Conservation (phyloP, 2,329 filamentous ascomycete species). For the Didymella glomerata region DNA sequence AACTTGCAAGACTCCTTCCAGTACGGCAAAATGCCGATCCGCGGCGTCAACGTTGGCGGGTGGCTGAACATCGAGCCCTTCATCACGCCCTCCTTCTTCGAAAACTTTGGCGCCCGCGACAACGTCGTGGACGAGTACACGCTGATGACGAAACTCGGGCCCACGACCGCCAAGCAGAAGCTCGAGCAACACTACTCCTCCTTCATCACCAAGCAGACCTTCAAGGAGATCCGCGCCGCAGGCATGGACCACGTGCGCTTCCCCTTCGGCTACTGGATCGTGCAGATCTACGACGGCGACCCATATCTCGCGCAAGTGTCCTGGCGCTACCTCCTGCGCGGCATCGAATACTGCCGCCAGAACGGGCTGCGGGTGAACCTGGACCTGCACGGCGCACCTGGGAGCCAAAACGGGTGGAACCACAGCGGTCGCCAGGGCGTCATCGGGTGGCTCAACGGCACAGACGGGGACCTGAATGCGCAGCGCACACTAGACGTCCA, state of each 20-base stretch:
- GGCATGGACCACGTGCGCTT: constrained; percentile 98
- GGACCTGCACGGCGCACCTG: constrained; percentile 89
- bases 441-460: constrained; percentile 92
- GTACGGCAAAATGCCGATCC: constrained; percentile 80
- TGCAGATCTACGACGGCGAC: constrained; percentile 83
- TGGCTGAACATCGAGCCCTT: constrained; percentile 96
- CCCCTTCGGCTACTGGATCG: constrained; percentile 93
- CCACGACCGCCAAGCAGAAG: constrained; percentile 65
- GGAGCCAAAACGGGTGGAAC: constrained; percentile 97
- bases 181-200: constrained; percentile 92
- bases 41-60: constrained; percentile 91
- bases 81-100: constrained; percentile 91
- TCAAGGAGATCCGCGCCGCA: constrained; percentile 82
- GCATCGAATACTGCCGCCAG: constrained; percentile 91
- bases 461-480: constrained; percentile 78
- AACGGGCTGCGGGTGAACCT: constrained; percentile 92
- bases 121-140: constrained; percentile 89
- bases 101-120: constrained; percentile 66
- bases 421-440: constrained; percentile 84
- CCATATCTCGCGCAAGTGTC: constrained; percentile 86
- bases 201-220: constrained; percentile 86
- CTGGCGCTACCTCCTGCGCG: constrained; percentile 92
- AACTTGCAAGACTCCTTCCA: constrained; percentile 78
- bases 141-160: constrained; percentile 74
- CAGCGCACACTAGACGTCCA: constrained; percentile 88